These are phyloP conservation scores for Solanum pimpinellifolium DNA, from an alignment of 257 asterid genomes.

Conservation along the genomic window DNA sequence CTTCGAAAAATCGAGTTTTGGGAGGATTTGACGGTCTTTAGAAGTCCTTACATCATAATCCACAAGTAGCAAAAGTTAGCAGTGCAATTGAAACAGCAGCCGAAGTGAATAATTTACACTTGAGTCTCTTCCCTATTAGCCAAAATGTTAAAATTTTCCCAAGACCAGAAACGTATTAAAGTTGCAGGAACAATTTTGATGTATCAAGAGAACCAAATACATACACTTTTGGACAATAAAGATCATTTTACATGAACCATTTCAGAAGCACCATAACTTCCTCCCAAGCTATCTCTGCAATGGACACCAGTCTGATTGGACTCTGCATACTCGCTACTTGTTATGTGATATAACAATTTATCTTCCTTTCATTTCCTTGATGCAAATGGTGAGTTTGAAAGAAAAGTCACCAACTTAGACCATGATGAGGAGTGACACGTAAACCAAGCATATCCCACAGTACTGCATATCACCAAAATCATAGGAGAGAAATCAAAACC, in stretches of 20 bases:
- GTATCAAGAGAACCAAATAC: not conserved
- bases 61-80: not conserved
- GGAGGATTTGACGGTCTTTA: not conserved
- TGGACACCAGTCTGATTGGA: not conserved
- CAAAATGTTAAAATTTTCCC: not conserved
- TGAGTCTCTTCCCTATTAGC: not conserved
- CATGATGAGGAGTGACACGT: not conserved
- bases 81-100: not conserved
- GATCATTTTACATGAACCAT: not conserved
- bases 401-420: not conserved
- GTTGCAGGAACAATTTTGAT: not conserved
- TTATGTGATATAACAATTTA: not conserved
- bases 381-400: not conserved
- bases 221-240: not conserved
- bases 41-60: not conserved
- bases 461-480: not conserved
- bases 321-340: not conserved
- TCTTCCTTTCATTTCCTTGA: not conserved
- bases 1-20: not conserved
- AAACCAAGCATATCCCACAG: not conserved
- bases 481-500: not conserved
- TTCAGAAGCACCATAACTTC: not conserved
- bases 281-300: not conserved
- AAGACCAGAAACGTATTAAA: not conserved
- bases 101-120: not conserved